phyloP scores from a whole-genome alignment of 371 early-diverging fungal genomes.

The Batrachochytrium dendrobatidis region DNA sequence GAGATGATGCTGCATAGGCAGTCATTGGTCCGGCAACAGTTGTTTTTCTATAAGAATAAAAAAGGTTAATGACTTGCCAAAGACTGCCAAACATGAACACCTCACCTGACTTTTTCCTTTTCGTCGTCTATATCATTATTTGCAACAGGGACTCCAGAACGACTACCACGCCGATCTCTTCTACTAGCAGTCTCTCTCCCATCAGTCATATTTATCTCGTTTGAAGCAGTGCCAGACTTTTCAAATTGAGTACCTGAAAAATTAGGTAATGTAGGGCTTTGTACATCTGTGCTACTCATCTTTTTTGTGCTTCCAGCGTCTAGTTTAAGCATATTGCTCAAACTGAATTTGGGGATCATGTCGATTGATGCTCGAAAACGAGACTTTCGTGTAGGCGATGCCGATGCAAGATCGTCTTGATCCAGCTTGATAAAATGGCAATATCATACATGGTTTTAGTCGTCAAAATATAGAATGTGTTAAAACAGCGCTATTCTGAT shows the following conservation, averaged over 20 bases:
- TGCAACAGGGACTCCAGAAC: not conserved
- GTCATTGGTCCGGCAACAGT: not conserved
- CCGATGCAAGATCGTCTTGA: too few relatives aligned
- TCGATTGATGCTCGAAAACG: not conserved
- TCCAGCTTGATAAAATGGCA: too few relatives aligned
- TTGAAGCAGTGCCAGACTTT: not conserved
- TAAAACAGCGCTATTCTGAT: too few relatives aligned
- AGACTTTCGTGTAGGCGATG: not conserved
- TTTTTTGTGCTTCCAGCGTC: too few relatives aligned
- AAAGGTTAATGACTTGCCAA: too few relatives aligned
- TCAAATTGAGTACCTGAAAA: not conserved
- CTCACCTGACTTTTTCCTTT: constrained; percentile 1
- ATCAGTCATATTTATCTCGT: not conserved
- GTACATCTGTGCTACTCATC: too few relatives aligned
- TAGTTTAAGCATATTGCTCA: not conserved
- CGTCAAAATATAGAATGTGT: too few relatives aligned
- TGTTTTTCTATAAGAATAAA: not conserved
- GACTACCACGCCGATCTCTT: constrained; percentile 1
- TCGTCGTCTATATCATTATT: constrained; percentile 7
- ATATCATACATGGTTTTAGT: too few relatives aligned
- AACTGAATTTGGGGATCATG: constrained; percentile 1
- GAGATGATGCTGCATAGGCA: not conserved
- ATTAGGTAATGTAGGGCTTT: too few relatives aligned
- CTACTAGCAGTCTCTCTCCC: not conserved
- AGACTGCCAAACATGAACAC: not conserved